Base-by-base conservation (phyloP, 257 asterid genomes). In the Gynochthodes officinalis region DNA sequence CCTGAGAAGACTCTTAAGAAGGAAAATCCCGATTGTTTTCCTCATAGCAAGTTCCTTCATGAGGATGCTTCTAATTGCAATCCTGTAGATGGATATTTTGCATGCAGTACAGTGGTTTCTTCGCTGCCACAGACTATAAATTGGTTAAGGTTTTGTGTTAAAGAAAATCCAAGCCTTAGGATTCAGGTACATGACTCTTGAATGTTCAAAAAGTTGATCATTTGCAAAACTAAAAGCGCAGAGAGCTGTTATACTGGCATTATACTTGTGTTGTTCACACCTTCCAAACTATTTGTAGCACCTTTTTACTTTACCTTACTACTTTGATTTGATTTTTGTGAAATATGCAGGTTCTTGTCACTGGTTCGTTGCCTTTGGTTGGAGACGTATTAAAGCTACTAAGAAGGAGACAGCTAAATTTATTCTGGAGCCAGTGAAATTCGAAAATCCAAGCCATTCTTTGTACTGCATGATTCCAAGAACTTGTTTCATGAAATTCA, bases 291-390 rank as follows among this genome's bases (percentile, higher is more conserved):
- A n/a, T n/a, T n/a, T n/a, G n/a, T n/a, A n/a, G n/a, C n/a, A n/a
- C n/a, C n/a, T n/a, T 9, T n/a, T n/a, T n/a, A n/a, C n/a, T n/a
- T n/a, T n/a, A n/a, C n/a, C n/a, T n/a, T n/a, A n/a, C n/a, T n/a
- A n/a, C n/a, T n/a, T n/a, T n/a, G n/a, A n/a, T n/a, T 9, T 61
- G 63, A 53, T 46, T 7, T 49, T 65, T 43, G 48, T 72, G 16
- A 64, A 40, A 23, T 54, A 37, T 78, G 8, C 78, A 90, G 98
- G 98, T 92, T 84, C 96, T 93, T 67, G 98, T 90, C 64, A 90
- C 96, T n/a, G 98, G 97, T 25, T 93, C 97, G 4, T 73, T 93
- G 75, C 98, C 90, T 83, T 83, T 93, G 64, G 98, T 93, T 49
- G 97, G 98, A 66, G 98, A 93, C 65, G 98, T 90, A 49, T 57